Percentiles rank a stretch among this genome's conserved stretches.
Conservation (phyloP, 2,329 filamentous ascomycete genomes). For the Colletotrichum gloeosporioides region DNA sequence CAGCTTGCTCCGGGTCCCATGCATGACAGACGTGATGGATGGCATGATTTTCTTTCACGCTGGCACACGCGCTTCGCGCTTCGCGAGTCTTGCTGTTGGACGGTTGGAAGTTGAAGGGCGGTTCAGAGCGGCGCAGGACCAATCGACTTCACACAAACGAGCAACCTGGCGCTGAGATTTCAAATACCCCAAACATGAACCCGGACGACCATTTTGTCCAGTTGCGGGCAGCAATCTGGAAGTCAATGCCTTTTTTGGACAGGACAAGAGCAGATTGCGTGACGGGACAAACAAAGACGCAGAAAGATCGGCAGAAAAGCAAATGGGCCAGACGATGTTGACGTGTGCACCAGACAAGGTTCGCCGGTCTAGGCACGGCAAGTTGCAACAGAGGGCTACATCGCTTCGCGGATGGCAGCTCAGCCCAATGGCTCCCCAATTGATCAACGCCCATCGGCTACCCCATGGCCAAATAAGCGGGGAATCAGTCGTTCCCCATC, state of each 20-base stretch:
- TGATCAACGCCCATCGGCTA: conserved; percentile 1
- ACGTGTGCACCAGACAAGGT: conserved; percentile 3
- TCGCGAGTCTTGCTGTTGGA: not conserved
- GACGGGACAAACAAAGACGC: not conserved
- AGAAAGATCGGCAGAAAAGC: not conserved
- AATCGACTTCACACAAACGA: not conserved
- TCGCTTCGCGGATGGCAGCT: conserved; percentile 18
- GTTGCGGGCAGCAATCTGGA: not conserved
- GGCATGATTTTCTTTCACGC: conserved; percentile 6
- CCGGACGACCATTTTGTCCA: not conserved
- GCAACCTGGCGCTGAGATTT: not conserved
- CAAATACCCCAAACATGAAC: not conserved
- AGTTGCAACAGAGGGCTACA: conserved; percentile 16
- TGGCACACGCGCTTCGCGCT: conserved; percentile 16
- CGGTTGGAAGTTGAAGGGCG: not conserved
- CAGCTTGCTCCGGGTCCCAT: conserved; percentile 2
- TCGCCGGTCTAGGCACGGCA: not conserved
- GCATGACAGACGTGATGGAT: conserved; percentile 7
- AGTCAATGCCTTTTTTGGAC: not conserved
- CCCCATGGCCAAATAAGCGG: not conserved
- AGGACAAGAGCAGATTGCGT: not conserved
- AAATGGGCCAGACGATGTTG: not conserved
- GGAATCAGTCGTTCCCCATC: not conserved
- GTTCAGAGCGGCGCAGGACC: not conserved
- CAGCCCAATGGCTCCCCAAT: conserved; percentile 9